phyloP scores from a whole-genome alignment of 2,329 filamentous ascomycete genomes.

The Chrysoporthe cubensis region DNA sequence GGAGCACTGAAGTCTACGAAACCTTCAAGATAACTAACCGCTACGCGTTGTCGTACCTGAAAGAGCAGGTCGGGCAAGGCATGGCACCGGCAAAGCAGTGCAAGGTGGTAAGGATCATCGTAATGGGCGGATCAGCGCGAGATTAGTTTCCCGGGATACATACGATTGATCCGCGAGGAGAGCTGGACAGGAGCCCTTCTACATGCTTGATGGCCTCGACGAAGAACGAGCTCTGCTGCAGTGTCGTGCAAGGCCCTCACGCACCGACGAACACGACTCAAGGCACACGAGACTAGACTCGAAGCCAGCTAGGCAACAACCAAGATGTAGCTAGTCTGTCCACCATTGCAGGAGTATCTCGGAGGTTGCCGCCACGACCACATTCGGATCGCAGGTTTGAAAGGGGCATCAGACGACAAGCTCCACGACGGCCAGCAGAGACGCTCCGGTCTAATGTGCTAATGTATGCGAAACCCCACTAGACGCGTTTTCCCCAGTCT shows the following conservation, averaged over 20 bases:
- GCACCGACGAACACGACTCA: too few species aligned
- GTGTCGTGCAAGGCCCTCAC: too few species aligned
- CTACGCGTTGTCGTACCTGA: neutral
- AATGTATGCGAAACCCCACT: neutral
- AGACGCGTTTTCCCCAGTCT: neutral
- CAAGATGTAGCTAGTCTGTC: too few species aligned
- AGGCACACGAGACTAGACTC: too few species aligned
- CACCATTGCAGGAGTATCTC: too few species aligned
- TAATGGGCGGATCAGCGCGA: neutral
- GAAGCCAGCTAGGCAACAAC: too few species aligned
- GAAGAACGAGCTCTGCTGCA: too few species aligned
- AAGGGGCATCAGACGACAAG: neutral
- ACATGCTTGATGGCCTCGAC: neutral
- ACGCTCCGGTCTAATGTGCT: too few species aligned
- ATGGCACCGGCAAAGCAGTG: neutral
- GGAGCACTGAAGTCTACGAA: neutral
- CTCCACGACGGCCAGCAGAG: neutral
- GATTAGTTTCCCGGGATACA: neutral
- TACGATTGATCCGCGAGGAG: neutral
- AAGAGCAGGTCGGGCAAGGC: neutral
- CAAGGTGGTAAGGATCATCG: neutral
- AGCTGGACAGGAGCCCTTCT: neutral
- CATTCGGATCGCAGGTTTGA: neutral
- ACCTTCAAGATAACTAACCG: neutral
- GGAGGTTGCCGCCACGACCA: too few species aligned